Conservation (phyloP, 192 early-diverging fungal genomes). For the Rhizoclosmatium globosum region DNA sequence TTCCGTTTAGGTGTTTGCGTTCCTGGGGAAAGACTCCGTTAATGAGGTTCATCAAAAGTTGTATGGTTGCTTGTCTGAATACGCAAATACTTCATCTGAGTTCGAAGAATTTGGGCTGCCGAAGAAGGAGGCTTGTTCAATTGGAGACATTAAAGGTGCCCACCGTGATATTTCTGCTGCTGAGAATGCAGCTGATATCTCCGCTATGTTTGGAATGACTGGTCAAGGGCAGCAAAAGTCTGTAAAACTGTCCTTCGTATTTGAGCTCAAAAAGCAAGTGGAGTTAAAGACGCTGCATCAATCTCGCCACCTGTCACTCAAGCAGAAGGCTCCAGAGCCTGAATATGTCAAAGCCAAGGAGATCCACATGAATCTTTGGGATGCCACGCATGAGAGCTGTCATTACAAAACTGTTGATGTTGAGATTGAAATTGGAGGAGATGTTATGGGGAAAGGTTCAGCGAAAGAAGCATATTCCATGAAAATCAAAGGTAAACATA, state of each 20-base stretch:
- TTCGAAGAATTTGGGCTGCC: not conserved
- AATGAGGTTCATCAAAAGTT: too few species aligned
- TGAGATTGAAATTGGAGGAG: not conserved
- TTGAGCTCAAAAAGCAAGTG: conserved; percentile 1
- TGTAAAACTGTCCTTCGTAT: not conserved
- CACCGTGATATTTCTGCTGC: not conserved
- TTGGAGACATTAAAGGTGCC: not conserved
- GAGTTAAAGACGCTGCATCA: not conserved
- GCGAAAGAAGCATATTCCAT: not conserved
- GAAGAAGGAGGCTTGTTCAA: not conserved
- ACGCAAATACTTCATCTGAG: not conserved
- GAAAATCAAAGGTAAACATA: not conserved
- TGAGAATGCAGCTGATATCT: not conserved
- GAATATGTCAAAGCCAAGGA: not conserved
- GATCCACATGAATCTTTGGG: not conserved
- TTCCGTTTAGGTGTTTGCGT: too few species aligned
- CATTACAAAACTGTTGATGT: not conserved
- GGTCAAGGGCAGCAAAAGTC: not conserved
- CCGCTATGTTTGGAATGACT: not conserved
- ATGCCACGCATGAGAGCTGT: not conserved
- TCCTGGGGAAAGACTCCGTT: too few species aligned
- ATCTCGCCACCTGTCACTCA: too few species aligned
- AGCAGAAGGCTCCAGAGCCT: not conserved
- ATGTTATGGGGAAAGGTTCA: not conserved
- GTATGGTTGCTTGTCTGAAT: too few species aligned